These are phyloP conservation scores for Olyra latifolia DNA, from an alignment of 176 grass and related monocot species.

Conservation along the genomic window DNA sequence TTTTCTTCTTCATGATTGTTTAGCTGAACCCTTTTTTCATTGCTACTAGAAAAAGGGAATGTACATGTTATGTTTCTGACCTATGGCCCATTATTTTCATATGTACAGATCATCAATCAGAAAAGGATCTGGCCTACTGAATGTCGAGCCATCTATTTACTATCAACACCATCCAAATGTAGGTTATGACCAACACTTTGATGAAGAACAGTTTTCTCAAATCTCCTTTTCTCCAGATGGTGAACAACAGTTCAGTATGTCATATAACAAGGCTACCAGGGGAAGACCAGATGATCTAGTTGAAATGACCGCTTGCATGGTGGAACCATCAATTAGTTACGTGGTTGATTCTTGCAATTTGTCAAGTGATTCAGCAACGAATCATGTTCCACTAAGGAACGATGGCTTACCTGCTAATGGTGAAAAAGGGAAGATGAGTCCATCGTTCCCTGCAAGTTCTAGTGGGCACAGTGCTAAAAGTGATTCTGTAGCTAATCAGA, in stretches of 20 bases:
- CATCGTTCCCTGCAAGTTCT: slow-evolving; percentile 24
- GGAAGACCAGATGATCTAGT: slow-evolving; percentile 45
- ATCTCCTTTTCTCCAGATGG: slow-evolving; percentile 52
- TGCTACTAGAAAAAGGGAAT: slow-evolving; percentile 16
- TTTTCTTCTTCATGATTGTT: too few relatives aligned
- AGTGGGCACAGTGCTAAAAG: slow-evolving; percentile 20
- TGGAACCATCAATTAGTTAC: slow-evolving; percentile 60
- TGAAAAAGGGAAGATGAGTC: slow-evolving; percentile 29
- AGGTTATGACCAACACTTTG: slow-evolving; percentile 43
- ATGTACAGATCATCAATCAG: slow-evolving; percentile 53
- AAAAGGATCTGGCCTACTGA: slow-evolving; percentile 40
- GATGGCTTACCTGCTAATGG: slow-evolving; percentile 34
- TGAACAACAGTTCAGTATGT: slow-evolving; percentile 58
- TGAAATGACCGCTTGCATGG: slow-evolving; percentile 48
- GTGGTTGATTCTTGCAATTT: slow-evolving; percentile 50
- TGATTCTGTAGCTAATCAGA: slow-evolving; percentile 29
- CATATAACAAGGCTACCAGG: slow-evolving; percentile 57
- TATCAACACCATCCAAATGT: slow-evolving; percentile 42
- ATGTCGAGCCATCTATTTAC: slow-evolving; percentile 45
- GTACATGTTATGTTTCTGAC: slow-evolving; percentile 20
- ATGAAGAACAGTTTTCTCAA: slow-evolving; percentile 50
- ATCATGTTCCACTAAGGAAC: slow-evolving; percentile 22
- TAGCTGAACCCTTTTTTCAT: too few relatives aligned
- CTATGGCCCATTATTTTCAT: slow-evolving; percentile 19
- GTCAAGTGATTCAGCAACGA: slow-evolving; percentile 35